Conservation (phyloP, 2,329 filamentous ascomycete species). For the Talaromyces sp. region DNA sequence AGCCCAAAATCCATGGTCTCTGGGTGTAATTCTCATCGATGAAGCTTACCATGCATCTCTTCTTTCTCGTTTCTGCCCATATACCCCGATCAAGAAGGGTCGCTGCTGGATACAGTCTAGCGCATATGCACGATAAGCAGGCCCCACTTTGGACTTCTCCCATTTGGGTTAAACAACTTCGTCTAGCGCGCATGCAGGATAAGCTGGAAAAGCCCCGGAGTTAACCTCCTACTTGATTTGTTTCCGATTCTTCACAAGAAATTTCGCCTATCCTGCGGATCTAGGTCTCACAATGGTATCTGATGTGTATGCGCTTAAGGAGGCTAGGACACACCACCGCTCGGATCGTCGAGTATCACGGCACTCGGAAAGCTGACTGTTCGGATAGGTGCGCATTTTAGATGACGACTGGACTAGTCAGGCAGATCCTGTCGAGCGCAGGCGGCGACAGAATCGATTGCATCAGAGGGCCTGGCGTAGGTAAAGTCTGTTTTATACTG, state of each 20-base stretch:
- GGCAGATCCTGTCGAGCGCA: constrained; percentile 14
- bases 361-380: neutral
- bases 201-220: neutral
- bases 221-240: too few relatives aligned
- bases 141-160: neutral
- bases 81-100: neutral
- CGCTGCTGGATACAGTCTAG: neutral
- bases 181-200: neutral
- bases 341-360: neutral
- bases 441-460: constrained; percentile 17
- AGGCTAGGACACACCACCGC: neutral
- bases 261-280: neutral
- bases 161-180: neutral
- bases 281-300: neutral
- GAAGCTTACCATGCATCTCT: too few relatives aligned
- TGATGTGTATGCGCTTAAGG: neutral
- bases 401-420: constrained; percentile 14
- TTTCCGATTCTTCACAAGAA: neutral
- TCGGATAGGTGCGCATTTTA: neutral
- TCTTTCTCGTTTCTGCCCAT: neutral
- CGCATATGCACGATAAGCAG: neutral
- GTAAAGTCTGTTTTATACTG: neutral
- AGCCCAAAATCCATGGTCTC: too few relatives aligned
- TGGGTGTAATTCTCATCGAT: too few relatives aligned
- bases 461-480: constrained; percentile 18